phyloP scores from a whole-genome alignment of 2,329 filamentous ascomycete genomes.

The Fusarium mexicanum region DNA sequence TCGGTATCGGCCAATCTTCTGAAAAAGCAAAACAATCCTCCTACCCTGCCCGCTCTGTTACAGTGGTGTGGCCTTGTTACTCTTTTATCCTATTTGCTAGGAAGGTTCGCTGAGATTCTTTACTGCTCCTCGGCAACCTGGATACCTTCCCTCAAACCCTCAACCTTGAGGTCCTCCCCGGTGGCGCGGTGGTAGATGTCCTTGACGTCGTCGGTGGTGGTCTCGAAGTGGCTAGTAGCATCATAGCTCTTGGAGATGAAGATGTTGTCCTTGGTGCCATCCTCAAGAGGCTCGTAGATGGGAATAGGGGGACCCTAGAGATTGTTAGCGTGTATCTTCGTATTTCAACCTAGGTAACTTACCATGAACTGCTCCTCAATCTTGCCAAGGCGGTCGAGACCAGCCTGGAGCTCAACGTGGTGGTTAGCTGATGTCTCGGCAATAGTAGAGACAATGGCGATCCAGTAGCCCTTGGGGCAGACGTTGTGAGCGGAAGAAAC shows the following conservation, averaged over 20 bases:
- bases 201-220: conserved; percentile 86
- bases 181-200: conserved; percentile 89
- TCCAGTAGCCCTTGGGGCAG: conserved; percentile 98
- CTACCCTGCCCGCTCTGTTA: conserved; percentile 9
- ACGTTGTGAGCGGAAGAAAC: conserved; percentile 97
- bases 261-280: conserved; percentile 86
- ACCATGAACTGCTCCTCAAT: conserved; percentile 98
- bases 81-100: conserved; percentile 12
- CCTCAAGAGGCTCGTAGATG: conserved; percentile 88
- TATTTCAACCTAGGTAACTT: conserved; percentile 36
- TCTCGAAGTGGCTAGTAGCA: conserved; percentile 97
- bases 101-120: neutral
- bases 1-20: conserved; percentile 17
- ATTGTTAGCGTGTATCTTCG: neutral
- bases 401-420: conserved; percentile 92
- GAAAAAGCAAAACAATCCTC: conserved; percentile 25
- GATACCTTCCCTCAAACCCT: conserved; percentile 83
- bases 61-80: conserved; percentile 16
- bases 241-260: conserved; percentile 99
- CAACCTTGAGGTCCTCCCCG: conserved; percentile 87
- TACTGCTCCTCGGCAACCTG: conserved; percentile 75
- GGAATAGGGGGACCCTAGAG: conserved; percentile 81
- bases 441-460: conserved; percentile 97
- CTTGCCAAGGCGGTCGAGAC: conserved; percentile 88
- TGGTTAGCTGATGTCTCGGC: conserved; percentile 92